Percentiles rank a stretch among this genome's conserved stretches.
Evolutionary conservation across 2,329 filamentous ascomycete species (phyloP).

Genomic region (Aspergillus jensenii): DNA sequence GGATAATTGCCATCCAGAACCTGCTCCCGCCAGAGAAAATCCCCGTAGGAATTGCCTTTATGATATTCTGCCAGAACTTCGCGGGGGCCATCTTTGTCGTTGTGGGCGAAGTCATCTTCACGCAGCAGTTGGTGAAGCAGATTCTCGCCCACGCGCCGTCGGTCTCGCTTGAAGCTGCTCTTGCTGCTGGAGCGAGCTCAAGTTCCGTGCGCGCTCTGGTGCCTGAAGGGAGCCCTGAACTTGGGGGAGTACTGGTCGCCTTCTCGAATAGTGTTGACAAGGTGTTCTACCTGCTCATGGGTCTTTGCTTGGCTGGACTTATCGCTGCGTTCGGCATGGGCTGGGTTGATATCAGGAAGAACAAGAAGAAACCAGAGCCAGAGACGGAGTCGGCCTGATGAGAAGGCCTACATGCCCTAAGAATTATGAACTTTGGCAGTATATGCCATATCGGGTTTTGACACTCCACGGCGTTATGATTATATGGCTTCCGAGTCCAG

Average conservation of each 20-base stretch:
- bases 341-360: slow-evolving; percentile 26
- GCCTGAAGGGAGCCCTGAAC: slow-evolving; percentile 13
- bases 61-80: background rate
- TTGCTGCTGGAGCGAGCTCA: slow-evolving; percentile 44
- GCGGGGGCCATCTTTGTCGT: background rate
- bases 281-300: slow-evolving; percentile 27
- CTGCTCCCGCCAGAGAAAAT: background rate
- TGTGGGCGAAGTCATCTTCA: background rate
- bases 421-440: no score
- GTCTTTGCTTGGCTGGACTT: slow-evolving; percentile 15
- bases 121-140: background rate
- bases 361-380: background rate
- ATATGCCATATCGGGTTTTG: no score
- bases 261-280: slow-evolving; percentile 29
- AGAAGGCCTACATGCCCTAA: background rate
- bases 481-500: no score
- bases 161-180: slow-evolving; percentile 19
- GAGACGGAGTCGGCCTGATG: background rate
- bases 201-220: slow-evolving; percentile 39
- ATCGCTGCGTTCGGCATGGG: slow-evolving; percentile 25
- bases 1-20: background rate
- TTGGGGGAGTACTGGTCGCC: slow-evolving; percentile 31
- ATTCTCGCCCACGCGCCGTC: background rate
- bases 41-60: background rate
- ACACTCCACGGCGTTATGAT: background rate